Evolutionary conservation across 192 early-diverging fungal genomes (phyloP).

Genomic region (Podila clonocystis): DNA sequence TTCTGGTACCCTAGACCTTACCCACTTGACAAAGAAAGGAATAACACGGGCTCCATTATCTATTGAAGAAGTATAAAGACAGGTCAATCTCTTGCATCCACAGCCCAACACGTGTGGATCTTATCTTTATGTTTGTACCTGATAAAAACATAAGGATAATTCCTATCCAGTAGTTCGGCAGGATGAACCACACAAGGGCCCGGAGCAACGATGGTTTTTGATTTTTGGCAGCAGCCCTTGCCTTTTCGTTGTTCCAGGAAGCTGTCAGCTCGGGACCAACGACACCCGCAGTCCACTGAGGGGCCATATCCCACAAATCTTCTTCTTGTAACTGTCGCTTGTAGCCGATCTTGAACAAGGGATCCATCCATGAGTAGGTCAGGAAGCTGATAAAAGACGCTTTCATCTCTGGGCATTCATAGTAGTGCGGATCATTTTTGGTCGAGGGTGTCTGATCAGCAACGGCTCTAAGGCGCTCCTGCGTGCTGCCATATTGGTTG

Average conservation of each 20-base stretch:
- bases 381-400: conserved; percentile 30
- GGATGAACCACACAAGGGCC: conserved; percentile 10
- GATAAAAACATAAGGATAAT: conserved; percentile 1
- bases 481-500: background rate
- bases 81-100: background rate
- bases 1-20: background rate
- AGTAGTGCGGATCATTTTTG: background rate
- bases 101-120: background rate
- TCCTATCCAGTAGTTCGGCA: conserved; percentile 22
- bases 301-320: conserved; percentile 46
- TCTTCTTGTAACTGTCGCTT: conserved; percentile 30
- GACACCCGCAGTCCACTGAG: conserved; percentile 14
- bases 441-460: background rate
- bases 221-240: background rate
- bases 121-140: background rate
- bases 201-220: conserved; percentile 16
- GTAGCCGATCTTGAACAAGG: conserved; percentile 48
- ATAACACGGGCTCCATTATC: background rate
- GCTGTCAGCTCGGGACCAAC: background rate
- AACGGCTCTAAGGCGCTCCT: background rate
- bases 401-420: conserved; percentile 19
- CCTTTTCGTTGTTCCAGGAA: conserved; percentile 18
- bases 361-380: conserved; percentile 40
- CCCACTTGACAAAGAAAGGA: background rate
- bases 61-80: background rate